Conservation (phyloP, 176 grass and related monocot genomes). For the Triticum urartu region DNA sequence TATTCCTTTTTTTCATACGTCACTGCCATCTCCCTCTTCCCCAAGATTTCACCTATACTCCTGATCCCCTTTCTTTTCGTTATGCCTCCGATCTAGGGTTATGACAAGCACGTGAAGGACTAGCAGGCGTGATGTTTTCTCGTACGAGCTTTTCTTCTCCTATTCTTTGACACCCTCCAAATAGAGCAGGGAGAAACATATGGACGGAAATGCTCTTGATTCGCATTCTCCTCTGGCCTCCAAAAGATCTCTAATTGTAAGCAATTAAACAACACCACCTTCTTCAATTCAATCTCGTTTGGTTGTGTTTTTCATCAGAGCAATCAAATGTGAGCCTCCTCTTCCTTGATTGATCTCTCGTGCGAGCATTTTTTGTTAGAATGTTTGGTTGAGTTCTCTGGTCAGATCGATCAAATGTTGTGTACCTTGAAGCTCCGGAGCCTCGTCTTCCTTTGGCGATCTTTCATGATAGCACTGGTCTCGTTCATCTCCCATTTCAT, state of each 20-base stretch:
- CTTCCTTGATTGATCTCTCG: too few relatives aligned
- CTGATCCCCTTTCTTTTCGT: not conserved
- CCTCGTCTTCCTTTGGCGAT: constrained; percentile 31
- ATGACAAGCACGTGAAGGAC: not conserved
- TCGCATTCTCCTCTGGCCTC: not conserved
- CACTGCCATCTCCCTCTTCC: not conserved
- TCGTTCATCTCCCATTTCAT: constrained; percentile 43
- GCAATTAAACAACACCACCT: not conserved
- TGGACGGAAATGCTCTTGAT: not conserved
- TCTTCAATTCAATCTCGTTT: not conserved
- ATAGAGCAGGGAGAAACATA: constrained; percentile 13
- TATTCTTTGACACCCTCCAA: constrained; percentile 36
- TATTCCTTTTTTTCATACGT: not conserved
- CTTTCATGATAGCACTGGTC: not conserved
- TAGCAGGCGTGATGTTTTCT: not conserved
- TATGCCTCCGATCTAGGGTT: not conserved
- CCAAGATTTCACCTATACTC: not conserved
- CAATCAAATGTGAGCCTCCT: not conserved
- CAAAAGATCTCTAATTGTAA: not conserved
- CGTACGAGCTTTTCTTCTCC: not conserved
- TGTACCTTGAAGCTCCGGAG: constrained; percentile 36
- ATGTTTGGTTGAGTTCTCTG: not conserved
- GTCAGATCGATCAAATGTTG: constrained; percentile 21
- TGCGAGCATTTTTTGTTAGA: not conserved
- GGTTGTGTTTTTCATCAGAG: not conserved